These are phyloP conservation scores for Amanita rubescens DNA, from an alignment of 768 basidiomycete genomes.

Conservation along the genomic window DNA sequence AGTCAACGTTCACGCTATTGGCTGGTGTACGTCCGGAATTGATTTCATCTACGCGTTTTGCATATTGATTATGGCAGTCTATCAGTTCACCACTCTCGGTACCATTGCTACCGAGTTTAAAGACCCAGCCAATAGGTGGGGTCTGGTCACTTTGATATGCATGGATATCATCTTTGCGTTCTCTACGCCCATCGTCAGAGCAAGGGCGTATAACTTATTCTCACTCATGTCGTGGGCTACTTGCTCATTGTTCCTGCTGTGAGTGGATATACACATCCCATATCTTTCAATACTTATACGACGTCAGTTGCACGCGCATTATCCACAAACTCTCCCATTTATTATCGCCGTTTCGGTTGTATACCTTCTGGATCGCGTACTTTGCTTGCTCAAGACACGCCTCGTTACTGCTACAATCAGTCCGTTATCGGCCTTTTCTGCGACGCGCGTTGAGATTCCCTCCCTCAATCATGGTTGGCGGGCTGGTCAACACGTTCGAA, in stretches of 20 bases:
- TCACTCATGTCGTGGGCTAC: conserved; percentile 52
- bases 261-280: conserved; percentile 16
- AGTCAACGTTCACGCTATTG: conserved; percentile 52
- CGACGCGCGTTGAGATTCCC: conserved; percentile 59
- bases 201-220: conserved; percentile 60
- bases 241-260: conserved; percentile 50
- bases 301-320: conserved; percentile 43
- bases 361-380: conserved; percentile 51
- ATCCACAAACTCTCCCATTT: conserved; percentile 43
- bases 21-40: conserved; percentile 45
- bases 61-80: conserved; percentile 34
- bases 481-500: conserved; percentile 74
- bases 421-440: conserved; percentile 51
- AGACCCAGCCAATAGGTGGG: conserved; percentile 36
- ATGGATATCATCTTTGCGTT: conserved; percentile 56
- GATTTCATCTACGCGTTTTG: neutral
- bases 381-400: conserved; percentile 62
- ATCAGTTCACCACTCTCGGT: conserved; percentile 42
- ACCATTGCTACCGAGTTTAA: conserved; percentile 28
- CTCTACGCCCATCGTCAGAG: conserved; percentile 49
- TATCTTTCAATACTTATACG: neutral
- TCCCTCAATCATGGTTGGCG: conserved; percentile 67
- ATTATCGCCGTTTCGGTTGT: conserved; percentile 40
- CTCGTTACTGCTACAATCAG: conserved; percentile 49
- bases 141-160: conserved; percentile 41